Percentiles rank a stretch among this genome's conserved stretches.
Evolutionary conservation across 768 basidiomycete species (phyloP).

Genomic region (Lactarius hatsudake): DNA sequence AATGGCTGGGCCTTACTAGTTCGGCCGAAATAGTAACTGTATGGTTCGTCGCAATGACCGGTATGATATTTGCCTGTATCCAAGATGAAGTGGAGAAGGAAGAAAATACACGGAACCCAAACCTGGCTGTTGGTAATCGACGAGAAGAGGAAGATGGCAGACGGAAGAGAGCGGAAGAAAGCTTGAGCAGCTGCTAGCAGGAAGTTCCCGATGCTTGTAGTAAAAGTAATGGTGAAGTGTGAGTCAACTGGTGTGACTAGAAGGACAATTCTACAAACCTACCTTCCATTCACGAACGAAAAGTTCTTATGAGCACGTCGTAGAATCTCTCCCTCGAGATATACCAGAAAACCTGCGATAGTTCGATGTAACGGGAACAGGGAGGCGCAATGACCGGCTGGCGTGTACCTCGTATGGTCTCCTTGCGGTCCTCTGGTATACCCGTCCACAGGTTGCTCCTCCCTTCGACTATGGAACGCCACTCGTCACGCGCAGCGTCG

Average conservation of each 20-base stretch:
- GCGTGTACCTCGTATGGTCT: constrained; percentile 75
- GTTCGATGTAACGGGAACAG: neutral
- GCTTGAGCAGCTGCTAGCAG: constrained; percentile 85
- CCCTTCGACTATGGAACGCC: constrained; percentile 92
- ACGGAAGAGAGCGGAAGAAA: constrained; percentile 90
- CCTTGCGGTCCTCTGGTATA: constrained; percentile 87
- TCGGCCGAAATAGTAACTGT: constrained; percentile 95
- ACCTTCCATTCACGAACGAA: constrained; percentile 89
- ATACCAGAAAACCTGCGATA: constrained; percentile 77
- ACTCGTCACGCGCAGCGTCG: constrained; percentile 77
- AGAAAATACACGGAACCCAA: constrained; percentile 21
- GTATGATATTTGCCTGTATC: constrained; percentile 71
- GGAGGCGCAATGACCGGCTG: neutral
- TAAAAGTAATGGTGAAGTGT: neutral
- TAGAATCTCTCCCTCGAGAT: constrained; percentile 86
- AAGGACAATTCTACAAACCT: constrained; percentile 21
- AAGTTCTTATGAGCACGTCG: constrained; percentile 92
- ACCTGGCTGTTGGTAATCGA: constrained; percentile 81
- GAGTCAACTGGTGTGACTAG: neutral
- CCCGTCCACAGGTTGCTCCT: constrained; percentile 75
- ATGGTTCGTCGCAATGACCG: constrained; percentile 90
- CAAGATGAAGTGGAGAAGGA: constrained; percentile 18
- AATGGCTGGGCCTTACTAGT: constrained; percentile 44
- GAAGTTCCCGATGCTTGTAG: constrained; percentile 78
- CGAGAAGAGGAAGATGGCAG: constrained; percentile 91